Percentiles rank a stretch among this genome's conserved stretches.
Conservation (phyloP, 805 yeast genomes). For the Candida nonsorbophila region DNA sequence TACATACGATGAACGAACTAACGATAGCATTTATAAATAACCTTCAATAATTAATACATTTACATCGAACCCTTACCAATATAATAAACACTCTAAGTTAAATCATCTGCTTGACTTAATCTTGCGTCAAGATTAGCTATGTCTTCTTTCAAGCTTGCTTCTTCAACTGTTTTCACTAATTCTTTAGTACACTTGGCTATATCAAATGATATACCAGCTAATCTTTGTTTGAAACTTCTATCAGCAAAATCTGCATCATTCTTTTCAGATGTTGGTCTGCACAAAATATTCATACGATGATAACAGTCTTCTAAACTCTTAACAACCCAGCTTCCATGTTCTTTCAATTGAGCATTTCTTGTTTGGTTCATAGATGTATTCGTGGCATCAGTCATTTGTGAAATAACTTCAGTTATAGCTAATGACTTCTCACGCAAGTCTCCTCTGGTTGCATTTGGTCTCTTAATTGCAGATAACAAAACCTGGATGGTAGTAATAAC, state of each 20-base stretch:
- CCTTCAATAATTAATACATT: conserved; percentile 2
- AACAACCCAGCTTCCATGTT: conserved; percentile 89
- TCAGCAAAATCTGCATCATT: conserved; percentile 69
- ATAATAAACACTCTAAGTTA: conserved; percentile 10
- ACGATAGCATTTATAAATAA: background rate
- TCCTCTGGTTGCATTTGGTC: conserved; percentile 71
- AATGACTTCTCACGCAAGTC: conserved; percentile 65
- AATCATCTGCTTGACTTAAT: conserved; percentile 33
- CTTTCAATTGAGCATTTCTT: conserved; percentile 76
- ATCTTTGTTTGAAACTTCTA: conserved; percentile 83
- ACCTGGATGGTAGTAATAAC: conserved; percentile 88
- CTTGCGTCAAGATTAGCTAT: conserved; percentile 76
- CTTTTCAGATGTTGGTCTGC: conserved; percentile 39
- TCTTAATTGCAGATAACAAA: conserved; percentile 68
- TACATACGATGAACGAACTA: conserved; percentile 17
- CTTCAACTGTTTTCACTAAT: conserved; percentile 92
- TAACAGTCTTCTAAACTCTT: conserved; percentile 81
- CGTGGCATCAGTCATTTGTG: conserved; percentile 87
- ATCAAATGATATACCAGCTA: conserved; percentile 94
- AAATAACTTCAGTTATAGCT: conserved; percentile 74
- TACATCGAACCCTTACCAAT: background rate
- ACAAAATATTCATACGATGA: conserved; percentile 72
- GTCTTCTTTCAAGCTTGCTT: conserved; percentile 83
- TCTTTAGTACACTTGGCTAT: conserved; percentile 96
- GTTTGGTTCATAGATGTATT: conserved; percentile 84